A percentile compares a stretch with the other conserved stretches of the same genome.
Conservation (phyloP, 2,329 filamentous ascomycete genomes). For the Penicillium sp. region DNA sequence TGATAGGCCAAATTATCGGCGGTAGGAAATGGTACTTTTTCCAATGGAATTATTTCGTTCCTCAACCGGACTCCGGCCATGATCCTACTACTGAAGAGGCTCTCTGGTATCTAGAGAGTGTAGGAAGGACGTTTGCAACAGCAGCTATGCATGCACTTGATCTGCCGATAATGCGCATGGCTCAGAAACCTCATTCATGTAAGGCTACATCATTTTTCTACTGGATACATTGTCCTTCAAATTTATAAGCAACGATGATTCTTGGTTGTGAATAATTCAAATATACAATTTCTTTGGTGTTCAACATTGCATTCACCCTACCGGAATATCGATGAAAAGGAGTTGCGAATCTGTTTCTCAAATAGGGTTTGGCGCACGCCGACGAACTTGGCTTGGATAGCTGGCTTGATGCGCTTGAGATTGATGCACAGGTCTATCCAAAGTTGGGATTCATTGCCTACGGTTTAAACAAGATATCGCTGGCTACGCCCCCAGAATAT, state of each 20-base stretch:
- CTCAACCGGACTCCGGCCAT: constrained; percentile 1
- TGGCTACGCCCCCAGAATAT: not conserved
- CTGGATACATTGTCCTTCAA: not conserved
- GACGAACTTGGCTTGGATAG: constrained; percentile 1
- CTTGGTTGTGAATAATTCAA: not conserved
- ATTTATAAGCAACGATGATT: too few species aligned
- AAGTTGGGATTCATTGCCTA: constrained; percentile 4
- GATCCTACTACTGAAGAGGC: constrained; percentile 8
- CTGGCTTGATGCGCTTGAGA: constrained; percentile 6
- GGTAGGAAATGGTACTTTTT: constrained; percentile 11
- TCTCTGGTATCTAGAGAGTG: constrained; percentile 10
- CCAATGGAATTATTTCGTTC: constrained; percentile 5
- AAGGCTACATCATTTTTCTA: not conserved
- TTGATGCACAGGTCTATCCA: not conserved
- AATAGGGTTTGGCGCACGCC: constrained; percentile 4
- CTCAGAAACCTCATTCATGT: constrained; percentile 9
- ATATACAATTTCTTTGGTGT: not conserved
- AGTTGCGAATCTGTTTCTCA: not conserved
- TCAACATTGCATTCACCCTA: constrained; percentile 8
- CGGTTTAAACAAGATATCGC: not conserved
- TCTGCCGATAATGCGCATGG: constrained; percentile 9
- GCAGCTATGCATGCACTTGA: constrained; percentile 18
- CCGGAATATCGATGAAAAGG: constrained; percentile 3
- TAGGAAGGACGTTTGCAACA: constrained; percentile 7
- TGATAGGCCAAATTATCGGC: not conserved